Evolutionary conservation across 169 alveolate species (phyloP), one percentile per base, ranked within the genome.

Genomic region (Toxoplasma gondii): DNA sequence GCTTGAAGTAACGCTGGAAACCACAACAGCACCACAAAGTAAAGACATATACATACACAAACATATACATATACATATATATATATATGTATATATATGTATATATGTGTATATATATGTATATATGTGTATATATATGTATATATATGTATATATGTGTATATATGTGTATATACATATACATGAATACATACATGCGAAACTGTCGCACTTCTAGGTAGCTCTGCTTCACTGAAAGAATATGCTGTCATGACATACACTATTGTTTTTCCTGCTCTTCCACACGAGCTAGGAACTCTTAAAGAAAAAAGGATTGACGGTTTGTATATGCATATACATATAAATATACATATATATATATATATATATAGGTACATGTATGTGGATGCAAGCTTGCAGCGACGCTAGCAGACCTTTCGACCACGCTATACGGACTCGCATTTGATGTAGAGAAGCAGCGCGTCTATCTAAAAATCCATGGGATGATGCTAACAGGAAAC

Each of bases 1-100:
- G 41, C 92, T 86, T 44, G 27, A 44, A 86, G 22, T 87, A n/a
- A 80, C 49, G 44, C 92, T 87, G 53, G 41, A 81, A 81, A 81
- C 41, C 19, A 81, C 19, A 41, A 17, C 31, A n/a, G 53, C 19
- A 39, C 12, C 86, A 78, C 41, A 80, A 80, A 80, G 45, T 2
- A 7, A 80, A 4, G 16, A 7, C 82, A 69, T 10, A 7, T 31
- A 80, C 88, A 80, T 4, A 7, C 36, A 31, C 7, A 80, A 7
- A 34, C 34, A 22, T 31, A 80, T 49, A 80, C 49, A 38, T 10
- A 80, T 34, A 80, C 49, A 80, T 80, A 80, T 22, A 80, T 80
- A 80, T 31, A 10, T 38, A 31, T 10, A 34, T 7, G 34, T 34
- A 27, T 2, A 80, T 2, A 80, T 4, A 80, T 2, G 17, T 19